These are phyloP conservation scores for Phylloporus arenicola DNA, from an alignment of 768 basidiomycete genomes.

Conservation along the genomic window DNA sequence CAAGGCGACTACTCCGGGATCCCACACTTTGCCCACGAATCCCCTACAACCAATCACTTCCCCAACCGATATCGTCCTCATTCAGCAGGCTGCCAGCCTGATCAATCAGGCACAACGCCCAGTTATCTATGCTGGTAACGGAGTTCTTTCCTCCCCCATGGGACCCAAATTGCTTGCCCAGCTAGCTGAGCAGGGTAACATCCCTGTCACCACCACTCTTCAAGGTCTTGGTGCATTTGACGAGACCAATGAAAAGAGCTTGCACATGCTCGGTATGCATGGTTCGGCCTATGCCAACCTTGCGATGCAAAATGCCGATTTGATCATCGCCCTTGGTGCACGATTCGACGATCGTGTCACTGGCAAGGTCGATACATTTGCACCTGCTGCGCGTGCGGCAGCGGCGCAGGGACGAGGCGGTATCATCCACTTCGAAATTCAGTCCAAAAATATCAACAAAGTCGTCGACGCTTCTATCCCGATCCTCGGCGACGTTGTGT, in stretches of 20 bases:
- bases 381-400: slow-evolving; percentile 84
- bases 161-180: slow-evolving; percentile 79
- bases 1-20: slow-evolving; percentile 82
- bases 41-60: slow-evolving; percentile 57
- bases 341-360: slow-evolving; percentile 99
- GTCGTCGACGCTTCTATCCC: slow-evolving; percentile 93
- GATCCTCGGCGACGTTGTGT: slow-evolving; percentile 87
- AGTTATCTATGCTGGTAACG: slow-evolving; percentile 89
- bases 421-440: slow-evolving; percentile 98
- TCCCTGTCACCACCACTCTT: slow-evolving; percentile 94
- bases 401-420: slow-evolving; percentile 84
- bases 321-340: slow-evolving; percentile 94
- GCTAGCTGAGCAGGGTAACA: slow-evolving; percentile 80
- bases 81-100: slow-evolving; percentile 78
- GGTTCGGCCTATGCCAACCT: slow-evolving; percentile 95
- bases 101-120: slow-evolving; percentile 92
- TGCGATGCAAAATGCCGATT: slow-evolving; percentile 95
- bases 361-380: slow-evolving; percentile 83
- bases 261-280: slow-evolving; percentile 99
- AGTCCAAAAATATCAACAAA: slow-evolving; percentile 99
- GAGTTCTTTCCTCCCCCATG: slow-evolving; percentile 73
- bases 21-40: slow-evolving; percentile 68
- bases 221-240: slow-evolving; percentile 96
- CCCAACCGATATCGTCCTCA: slow-evolving; percentile 58
- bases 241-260: slow-evolving; percentile 75